Evolutionary conservation across 2,329 filamentous ascomycete species (phyloP), one percentile per base, ranked within the genome.

Genomic region (Colletotrichum echinochloae): DNA sequence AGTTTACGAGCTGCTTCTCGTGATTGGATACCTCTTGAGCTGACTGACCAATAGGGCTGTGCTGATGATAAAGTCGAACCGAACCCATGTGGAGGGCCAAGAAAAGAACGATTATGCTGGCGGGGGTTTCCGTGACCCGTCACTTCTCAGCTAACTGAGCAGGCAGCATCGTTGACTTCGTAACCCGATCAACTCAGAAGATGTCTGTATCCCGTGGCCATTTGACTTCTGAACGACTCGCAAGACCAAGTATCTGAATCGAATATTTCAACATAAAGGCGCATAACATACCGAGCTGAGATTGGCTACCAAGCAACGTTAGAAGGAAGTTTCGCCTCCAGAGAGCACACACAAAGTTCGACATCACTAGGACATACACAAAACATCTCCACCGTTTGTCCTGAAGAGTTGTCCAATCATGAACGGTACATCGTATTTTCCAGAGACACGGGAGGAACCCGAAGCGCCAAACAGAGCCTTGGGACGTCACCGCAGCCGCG

Each of bases 21-120:
- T 52, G 51, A 59, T 68, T 68, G 65, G 65, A 5, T 23, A 23
- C 5, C 8, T 9, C 35, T n/a, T 44, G 37, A 33, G 1, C 12
- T n/a, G 14, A n/a, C 12, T n/a, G 14, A n/a, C 65, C 60, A 68
- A 68, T 64, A 18, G 35, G 41, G 26, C 28, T 33, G 23, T 41
- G 33, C 41, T 57, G 60, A 49, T 52, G 20, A n/a, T 35, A 5
- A 23, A 37, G 39, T 44, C 28, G 5, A 44, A 20, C 26, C 20
- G 23, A 37, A 14, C 44, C 62, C 55, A 48, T 11, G 18, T 60
- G 48, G 48, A 69, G 62, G 55, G 62, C 62, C 48, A 60, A 66
- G 62, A 49, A 37, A n/a, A n/a, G 41, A 44, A n/a, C 33, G 23
- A n/a, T 37, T 44, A 2, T 61, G 18, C n/a, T 39, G 30, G 30